Evolutionary conservation across 2,329 filamentous ascomycete genomes (phyloP).

Genomic region (Lachnellula suecica): DNA sequence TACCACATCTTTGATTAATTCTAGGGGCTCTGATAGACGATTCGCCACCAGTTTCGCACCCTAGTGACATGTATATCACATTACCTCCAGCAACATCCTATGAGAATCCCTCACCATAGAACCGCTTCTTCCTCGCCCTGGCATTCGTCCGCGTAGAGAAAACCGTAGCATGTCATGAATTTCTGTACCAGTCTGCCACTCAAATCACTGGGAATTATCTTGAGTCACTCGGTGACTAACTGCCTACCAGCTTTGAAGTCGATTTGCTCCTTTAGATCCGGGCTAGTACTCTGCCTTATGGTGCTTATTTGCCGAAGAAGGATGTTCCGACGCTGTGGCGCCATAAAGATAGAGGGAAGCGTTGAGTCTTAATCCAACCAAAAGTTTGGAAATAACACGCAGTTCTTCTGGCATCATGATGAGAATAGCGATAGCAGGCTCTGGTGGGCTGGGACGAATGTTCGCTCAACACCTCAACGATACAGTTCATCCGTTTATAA

Average conservation of each 20-base stretch:
- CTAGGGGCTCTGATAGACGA: slow-evolving; percentile 16
- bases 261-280: slow-evolving; percentile 13
- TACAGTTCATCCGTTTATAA: slow-evolving; percentile 66
- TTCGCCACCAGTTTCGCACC: slow-evolving; percentile 22
- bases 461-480: slow-evolving; percentile 60
- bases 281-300: slow-evolving; percentile 17
- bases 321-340: slow-evolving; percentile 1
- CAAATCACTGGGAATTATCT: slow-evolving; percentile 12
- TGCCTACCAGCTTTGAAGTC: slow-evolving; percentile 13
- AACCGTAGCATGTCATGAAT: slow-evolving; percentile 12
- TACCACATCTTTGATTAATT: slow-evolving; percentile 9
- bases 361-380: too few relatives aligned
- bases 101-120: slow-evolving; percentile 9
- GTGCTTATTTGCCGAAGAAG: slow-evolving; percentile 2
- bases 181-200: slow-evolving; percentile 14
- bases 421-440: slow-evolving; percentile 62
- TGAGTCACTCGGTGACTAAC: slow-evolving; percentile 21
- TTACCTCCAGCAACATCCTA: slow-evolving; percentile 18
- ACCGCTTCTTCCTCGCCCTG: neutral
- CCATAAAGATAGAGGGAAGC: slow-evolving; percentile 10
- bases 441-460: slow-evolving; percentile 56
- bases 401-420: slow-evolving; percentile 39
- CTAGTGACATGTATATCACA: slow-evolving; percentile 17
- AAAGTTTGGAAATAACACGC: too few relatives aligned
- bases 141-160: slow-evolving; percentile 8